These are phyloP conservation scores for Grammothele lineata DNA, from an alignment of 768 basidiomycete species.

Conservation along the genomic window DNA sequence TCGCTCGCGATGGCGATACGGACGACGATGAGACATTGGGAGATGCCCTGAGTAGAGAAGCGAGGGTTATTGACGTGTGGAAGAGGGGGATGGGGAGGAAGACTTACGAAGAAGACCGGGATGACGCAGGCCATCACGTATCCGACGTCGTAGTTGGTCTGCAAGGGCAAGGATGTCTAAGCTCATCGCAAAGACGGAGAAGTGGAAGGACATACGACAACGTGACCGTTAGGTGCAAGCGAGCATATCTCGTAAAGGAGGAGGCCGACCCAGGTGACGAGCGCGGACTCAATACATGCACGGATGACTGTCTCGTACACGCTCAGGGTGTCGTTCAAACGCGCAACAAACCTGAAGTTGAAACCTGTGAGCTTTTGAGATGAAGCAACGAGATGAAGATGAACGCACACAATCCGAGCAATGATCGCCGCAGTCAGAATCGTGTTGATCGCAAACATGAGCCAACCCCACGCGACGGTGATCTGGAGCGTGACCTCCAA, in stretches of 20 bases:
- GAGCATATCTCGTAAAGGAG: conserved; percentile 19
- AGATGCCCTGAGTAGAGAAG: conserved; percentile 9
- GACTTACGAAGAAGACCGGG: conserved; percentile 19
- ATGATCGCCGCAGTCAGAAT: conserved; percentile 20
- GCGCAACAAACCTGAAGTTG: neutral
- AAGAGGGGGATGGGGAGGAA: too few species aligned
- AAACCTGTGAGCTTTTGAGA: too few species aligned
- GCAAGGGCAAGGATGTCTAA: neutral
- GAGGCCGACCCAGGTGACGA: conserved; percentile 23
- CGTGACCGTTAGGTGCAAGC: conserved; percentile 17
- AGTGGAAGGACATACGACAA: conserved; percentile 10
- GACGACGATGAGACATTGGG: conserved; percentile 23
- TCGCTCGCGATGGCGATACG: conserved; percentile 16
- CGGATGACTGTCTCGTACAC: conserved; percentile 5
- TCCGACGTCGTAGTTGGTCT: conserved; percentile 18
- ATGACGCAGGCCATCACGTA: conserved; percentile 19
- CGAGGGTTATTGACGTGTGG: too few species aligned
- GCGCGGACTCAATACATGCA: conserved; percentile 22
- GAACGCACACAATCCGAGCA: conserved; percentile 17
- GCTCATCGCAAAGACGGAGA: neutral
- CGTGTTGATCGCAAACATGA: conserved; percentile 21
- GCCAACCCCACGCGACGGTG: conserved; percentile 24
- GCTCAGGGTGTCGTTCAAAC: neutral
- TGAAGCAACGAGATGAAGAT: too few species aligned
- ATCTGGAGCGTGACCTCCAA: conserved; percentile 17